A percentile compares a stretch with the other conserved stretches of the same genome.
These are phyloP conservation scores for Diplodia seriata DNA, from an alignment of 2,329 filamentous ascomycete genomes.

Conservation along the genomic window DNA sequence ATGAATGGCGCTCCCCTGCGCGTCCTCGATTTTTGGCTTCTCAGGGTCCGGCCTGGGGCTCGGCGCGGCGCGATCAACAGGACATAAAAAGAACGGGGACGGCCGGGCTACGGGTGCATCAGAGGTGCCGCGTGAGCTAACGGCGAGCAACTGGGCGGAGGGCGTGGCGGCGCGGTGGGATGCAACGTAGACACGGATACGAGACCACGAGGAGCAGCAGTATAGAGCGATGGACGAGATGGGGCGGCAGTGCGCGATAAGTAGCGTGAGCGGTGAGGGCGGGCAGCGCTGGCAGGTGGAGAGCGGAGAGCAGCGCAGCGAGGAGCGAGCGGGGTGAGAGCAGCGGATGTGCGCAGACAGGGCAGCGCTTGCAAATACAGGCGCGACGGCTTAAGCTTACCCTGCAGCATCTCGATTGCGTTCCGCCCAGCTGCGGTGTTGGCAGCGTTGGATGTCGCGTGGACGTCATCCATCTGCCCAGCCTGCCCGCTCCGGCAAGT, in stretches of 20 bases:
- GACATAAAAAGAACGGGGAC: neutral
- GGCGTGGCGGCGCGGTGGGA: constrained; percentile 1
- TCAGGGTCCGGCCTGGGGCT: constrained; percentile 17
- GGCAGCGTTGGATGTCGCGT: constrained; percentile 9
- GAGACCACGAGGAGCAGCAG: constrained; percentile 24
- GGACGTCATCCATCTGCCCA: constrained; percentile 18
- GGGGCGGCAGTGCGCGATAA: neutral
- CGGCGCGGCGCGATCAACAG: constrained; percentile 14
- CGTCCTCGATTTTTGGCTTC: neutral
- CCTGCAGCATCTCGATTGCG: constrained; percentile 20
- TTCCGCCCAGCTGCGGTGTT: constrained; percentile 8
- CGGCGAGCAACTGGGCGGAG: constrained; percentile 5
- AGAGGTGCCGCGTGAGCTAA: constrained; percentile 21
- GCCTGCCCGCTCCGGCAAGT: constrained; percentile 1
- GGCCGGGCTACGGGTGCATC: constrained; percentile 1
- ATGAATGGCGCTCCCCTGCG: neutral
- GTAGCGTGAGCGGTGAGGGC: constrained; percentile 9
- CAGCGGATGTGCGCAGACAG: neutral
- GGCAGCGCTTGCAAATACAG: neutral
- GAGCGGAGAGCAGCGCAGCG: neutral
- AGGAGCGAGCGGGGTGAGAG: neutral
- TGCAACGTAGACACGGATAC: constrained; percentile 29
- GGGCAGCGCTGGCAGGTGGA: constrained; percentile 8
- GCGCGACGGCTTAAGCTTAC: constrained; percentile 2
- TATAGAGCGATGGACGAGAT: neutral